Evolutionary conservation across 192 early-diverging fungal genomes (phyloP), one percentile per base, ranked within the genome.

Genomic region (Umbelopsis isabellina): DNA sequence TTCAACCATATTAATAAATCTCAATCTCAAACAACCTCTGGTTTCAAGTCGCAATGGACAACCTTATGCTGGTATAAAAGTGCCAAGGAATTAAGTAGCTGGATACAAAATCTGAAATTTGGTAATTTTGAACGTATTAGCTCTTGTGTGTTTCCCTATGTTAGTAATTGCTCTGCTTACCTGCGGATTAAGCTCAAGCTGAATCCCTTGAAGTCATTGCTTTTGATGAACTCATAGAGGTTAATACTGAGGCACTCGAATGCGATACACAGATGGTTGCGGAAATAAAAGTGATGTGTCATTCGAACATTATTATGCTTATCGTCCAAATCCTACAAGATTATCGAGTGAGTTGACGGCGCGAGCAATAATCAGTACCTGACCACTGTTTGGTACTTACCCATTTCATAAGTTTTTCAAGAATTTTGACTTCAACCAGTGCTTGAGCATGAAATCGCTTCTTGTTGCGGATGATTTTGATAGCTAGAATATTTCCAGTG

Each of bases 41-140:
- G 96, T 73, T 99, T 99, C 70, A 99, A 83, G 80, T 99, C 97
- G 66, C 96, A 97, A 68, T 99, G 97, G 21, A 99, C 92, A 61
- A 99, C 92, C 30, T 81, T 83, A 67, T 93, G 85, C 41, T 83
- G 79, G 45, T 82, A 74, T 72, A 99, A 80, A 37, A 98, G 74
- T 27, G 85, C 76, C 58, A 99, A 79, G 20, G 92, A 90, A 55
- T 94, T 88, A 35, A 98, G 82, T 52, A 98, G 87, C 76, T 98
- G 97, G 4, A 84, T 79, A 13, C 92, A 85, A 51, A 98, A 91
- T 70, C 90, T 90, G 65, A 49, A 9, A 10, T 41, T 41, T 41
- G 49, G 13, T 76, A 37, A 33, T 25, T 20, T 30, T 30, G 27
- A 41, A 25, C 45, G 35, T 33, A 37, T 37, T 27, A 9, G 46